Evolutionary conservation across 2,329 filamentous ascomycete genomes (phyloP).

Genomic region (Colletotrichum gigasporum): DNA sequence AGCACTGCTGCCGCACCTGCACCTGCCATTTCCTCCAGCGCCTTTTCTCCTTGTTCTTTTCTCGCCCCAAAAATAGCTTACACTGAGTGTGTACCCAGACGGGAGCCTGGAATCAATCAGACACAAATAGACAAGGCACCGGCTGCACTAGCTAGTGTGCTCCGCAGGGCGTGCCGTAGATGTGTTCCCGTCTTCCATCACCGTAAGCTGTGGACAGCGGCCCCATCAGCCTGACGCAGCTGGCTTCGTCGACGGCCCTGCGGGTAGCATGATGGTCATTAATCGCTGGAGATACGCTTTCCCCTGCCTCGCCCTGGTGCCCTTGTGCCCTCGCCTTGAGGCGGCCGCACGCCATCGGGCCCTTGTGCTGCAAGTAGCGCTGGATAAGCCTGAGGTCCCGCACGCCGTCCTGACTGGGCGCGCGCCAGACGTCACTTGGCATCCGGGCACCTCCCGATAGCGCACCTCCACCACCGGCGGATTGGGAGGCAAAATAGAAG

Average conservation of each 20-base stretch:
- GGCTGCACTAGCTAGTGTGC: no score
- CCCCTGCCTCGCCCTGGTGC: not conserved
- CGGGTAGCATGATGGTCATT: no score
- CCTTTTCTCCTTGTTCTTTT: slow-evolving; percentile 17
- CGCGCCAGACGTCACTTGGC: slow-evolving; percentile 19
- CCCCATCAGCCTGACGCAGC: slow-evolving; percentile 22
- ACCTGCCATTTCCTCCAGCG: not conserved
- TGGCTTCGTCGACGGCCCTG: slow-evolving; percentile 1
- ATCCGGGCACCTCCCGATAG: slow-evolving; percentile 4
- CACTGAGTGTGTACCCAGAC: no score
- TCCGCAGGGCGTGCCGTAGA: not conserved
- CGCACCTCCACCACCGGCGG: not conserved
- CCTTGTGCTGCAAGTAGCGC: not conserved
- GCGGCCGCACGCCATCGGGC: not conserved
- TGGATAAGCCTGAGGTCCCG: slow-evolving; percentile 1
- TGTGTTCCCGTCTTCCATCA: not conserved
- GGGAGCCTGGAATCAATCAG: slow-evolving; percentile 23
- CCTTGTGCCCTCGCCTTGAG: not conserved
- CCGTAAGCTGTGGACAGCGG: slow-evolving; percentile 6
- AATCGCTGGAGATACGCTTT: no score
- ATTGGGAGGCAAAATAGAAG: slow-evolving; percentile 15
- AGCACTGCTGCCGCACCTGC: slow-evolving; percentile 1
- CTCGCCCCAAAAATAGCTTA: slow-evolving; percentile 20
- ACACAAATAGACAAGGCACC: slow-evolving; percentile 22
- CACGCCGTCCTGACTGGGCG: not conserved